Conservation (phyloP, 1,284 basidiomycete genomes). For the Exobasidium rhododendri region DNA sequence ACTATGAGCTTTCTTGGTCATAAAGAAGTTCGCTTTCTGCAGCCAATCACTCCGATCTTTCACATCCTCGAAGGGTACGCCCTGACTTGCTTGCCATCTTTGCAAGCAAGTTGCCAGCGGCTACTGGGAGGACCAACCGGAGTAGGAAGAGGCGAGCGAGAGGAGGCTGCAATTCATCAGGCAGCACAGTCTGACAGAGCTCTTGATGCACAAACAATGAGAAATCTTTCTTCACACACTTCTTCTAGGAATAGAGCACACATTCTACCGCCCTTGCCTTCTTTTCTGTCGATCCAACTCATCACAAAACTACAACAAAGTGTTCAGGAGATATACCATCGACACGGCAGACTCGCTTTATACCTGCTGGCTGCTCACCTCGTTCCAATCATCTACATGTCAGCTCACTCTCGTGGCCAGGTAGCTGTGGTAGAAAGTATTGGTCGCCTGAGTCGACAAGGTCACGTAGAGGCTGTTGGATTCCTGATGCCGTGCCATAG, state of each 20-base stretch:
- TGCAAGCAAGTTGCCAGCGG: not conserved
- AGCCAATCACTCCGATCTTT: slow-evolving; percentile 82
- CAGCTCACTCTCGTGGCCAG: slow-evolving; percentile 36
- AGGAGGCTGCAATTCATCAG: not conserved
- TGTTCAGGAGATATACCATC: not conserved
- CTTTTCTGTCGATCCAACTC: not conserved
- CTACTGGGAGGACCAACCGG: not conserved
- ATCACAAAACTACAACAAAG: not conserved
- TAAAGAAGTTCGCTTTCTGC: slow-evolving; percentile 96
- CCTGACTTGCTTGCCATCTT: not conserved
- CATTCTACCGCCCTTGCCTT: not conserved
- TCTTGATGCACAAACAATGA: not conserved
- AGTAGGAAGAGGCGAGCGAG: not conserved
- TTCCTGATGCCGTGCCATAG: slow-evolving; percentile 97
- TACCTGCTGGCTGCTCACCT: not conserved
- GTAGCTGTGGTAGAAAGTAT: slow-evolving; percentile 26
- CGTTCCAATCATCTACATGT: slow-evolving; percentile 6
- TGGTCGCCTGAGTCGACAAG: slow-evolving; percentile 16
- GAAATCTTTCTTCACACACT: not conserved
- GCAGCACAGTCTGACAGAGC: not conserved
- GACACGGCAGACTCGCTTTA: not conserved
- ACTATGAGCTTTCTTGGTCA: slow-evolving; percentile 44
- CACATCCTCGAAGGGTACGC: slow-evolving; percentile 66
- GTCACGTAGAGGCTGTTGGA: slow-evolving; percentile 63
- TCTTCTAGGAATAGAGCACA: not conserved